Evolutionary conservation across 129 eudicot genomes (phyloP).

Genomic region (Rutidosis leptorrhynchoides): DNA sequence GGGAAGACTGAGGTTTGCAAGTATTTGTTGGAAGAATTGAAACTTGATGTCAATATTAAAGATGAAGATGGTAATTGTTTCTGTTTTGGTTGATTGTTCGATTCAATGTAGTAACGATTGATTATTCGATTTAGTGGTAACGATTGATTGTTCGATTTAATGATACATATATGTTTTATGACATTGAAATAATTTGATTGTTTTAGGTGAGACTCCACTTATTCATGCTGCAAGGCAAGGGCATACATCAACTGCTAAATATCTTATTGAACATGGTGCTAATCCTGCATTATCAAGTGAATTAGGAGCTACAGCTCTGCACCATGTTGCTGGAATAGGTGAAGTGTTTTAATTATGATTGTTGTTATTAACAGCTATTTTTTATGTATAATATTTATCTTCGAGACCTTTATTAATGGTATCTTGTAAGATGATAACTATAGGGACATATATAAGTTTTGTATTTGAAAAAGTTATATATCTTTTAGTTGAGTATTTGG

Average conservation of each 20-base stretch:
- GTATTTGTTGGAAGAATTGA: slow-evolving; percentile 82
- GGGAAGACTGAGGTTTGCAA: slow-evolving; percentile 87
- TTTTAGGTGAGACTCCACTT: slow-evolving; percentile 86
- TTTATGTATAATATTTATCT: background rate
- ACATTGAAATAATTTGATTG: background rate
- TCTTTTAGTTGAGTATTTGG: background rate
- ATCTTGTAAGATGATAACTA: slow-evolving; percentile 12
- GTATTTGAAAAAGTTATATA: background rate
- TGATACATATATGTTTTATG: no score
- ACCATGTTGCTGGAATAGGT: slow-evolving; percentile 92
- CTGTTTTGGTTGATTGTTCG: background rate
- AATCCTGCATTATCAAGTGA: slow-evolving; percentile 74
- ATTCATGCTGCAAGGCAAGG: slow-evolving; percentile 96
- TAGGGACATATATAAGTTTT: background rate
- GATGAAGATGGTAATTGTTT: slow-evolving; percentile 73
- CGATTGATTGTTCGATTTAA: background rate
- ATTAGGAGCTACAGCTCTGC: slow-evolving; percentile 90
- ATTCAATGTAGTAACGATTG: background rate
- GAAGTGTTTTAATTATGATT: slow-evolving; percentile 18
- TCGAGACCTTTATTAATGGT: background rate
- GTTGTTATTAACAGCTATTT: background rate
- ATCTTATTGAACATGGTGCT: slow-evolving; percentile 74
- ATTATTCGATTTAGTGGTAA: background rate
- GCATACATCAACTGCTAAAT: slow-evolving; percentile 68
- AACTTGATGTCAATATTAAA: slow-evolving; percentile 63